phyloP scores from a whole-genome alignment of 495 filamentous ascomycete genomes.

The Viridothelium virens region DNA sequence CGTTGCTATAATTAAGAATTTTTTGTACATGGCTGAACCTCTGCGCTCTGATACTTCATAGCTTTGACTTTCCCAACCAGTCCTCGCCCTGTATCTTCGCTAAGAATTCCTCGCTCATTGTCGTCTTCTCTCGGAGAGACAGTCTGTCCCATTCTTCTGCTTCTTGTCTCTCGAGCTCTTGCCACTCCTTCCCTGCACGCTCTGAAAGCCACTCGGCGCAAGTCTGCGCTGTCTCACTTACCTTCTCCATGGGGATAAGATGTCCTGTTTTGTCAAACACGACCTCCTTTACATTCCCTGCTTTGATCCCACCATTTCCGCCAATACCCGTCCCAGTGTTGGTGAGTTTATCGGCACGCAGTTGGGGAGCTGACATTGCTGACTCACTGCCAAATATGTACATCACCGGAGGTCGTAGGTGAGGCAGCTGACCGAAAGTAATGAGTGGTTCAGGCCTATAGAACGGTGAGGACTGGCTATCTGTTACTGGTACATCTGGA shows the following conservation, averaged over 20 bases:
- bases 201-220: constrained; percentile 29
- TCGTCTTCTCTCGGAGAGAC: constrained; percentile 7
- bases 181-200: background rate
- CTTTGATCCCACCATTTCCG: constrained; percentile 57
- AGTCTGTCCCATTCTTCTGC: background rate
- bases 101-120: background rate
- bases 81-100: background rate
- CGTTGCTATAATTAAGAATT: background rate
- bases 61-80: background rate
- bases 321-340: constrained; percentile 56
- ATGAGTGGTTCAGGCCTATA: constrained; percentile 64
- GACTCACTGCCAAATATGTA: constrained; percentile 71
- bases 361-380: constrained; percentile 49
- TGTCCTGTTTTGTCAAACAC: constrained; percentile 65
- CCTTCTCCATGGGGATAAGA: constrained; percentile 52
- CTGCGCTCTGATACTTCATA: background rate
- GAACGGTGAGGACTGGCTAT: constrained; percentile 47
- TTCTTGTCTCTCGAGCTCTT: background rate
- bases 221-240: constrained; percentile 18
- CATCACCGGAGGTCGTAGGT: constrained; percentile 68
- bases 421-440: constrained; percentile 56
- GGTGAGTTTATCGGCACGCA: constrained; percentile 51
- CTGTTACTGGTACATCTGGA: constrained; percentile 29
- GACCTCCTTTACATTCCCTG: constrained; percentile 64
- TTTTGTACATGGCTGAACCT: background rate